These are phyloP conservation scores for Pseudogymnoascus sp. DNA, from an alignment of 2,329 filamentous ascomycete genomes.

Conservation along the genomic window DNA sequence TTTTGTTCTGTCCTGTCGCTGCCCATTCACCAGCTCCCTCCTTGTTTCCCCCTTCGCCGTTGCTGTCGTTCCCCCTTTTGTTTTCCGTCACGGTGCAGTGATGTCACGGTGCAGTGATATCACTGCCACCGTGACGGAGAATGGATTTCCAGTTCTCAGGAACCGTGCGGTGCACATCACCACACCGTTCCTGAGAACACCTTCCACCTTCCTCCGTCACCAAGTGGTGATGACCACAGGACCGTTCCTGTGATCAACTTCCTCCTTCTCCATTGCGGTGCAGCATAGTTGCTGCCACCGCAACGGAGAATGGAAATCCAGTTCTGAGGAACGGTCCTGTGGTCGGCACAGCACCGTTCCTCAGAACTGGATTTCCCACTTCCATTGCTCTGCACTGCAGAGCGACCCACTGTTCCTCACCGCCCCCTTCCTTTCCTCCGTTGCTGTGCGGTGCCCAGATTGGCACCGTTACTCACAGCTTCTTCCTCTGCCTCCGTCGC, in stretches of 20 bases:
- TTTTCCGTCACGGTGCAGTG: neutral
- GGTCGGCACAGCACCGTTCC: neutral
- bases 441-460: neutral
- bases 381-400: neutral
- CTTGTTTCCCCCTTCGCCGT: neutral
- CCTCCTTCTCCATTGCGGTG: neutral
- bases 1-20: neutral
- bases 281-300: neutral
- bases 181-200: neutral
- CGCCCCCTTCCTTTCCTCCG: neutral
- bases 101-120: neutral
- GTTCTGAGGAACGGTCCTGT: neutral
- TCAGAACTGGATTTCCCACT: neutral
- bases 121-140: neutral
- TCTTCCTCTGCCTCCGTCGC: neutral
- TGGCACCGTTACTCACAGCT: neutral
- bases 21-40: neutral
- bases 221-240: neutral
- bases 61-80: neutral
- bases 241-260: neutral
- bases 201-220: neutral
- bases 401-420: neutral
- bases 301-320: neutral
- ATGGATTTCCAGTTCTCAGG: neutral
- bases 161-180: neutral